Evolutionary conservation across 2,329 filamentous ascomycete species (phyloP).

Genomic region (Hypoxylon sp.): DNA sequence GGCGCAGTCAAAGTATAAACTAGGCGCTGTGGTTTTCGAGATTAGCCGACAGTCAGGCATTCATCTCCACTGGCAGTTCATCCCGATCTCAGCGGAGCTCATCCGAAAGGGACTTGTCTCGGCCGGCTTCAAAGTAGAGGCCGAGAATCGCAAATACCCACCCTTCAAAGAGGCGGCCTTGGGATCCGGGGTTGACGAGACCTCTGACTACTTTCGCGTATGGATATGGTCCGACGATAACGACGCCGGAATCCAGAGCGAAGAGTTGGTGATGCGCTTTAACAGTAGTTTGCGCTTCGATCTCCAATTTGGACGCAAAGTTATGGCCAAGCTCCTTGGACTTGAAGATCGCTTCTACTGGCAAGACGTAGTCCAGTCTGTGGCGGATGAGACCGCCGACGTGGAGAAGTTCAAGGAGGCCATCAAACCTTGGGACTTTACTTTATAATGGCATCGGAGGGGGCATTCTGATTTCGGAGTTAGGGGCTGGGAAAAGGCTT

Average conservation of each 20-base stretch:
- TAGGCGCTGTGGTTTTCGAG: constrained; percentile 91
- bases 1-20: constrained; percentile 59
- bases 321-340: constrained; percentile 85
- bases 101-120: constrained; percentile 80
- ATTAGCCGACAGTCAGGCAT: constrained; percentile 83
- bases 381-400: constrained; percentile 80
- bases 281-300: constrained; percentile 80
- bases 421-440: constrained; percentile 90
- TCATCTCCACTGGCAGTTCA: constrained; percentile 92
- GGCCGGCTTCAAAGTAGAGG: constrained; percentile 87
- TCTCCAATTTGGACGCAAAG: constrained; percentile 86
- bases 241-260: constrained; percentile 65
- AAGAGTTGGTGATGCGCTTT: constrained; percentile 77
- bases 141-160: constrained; percentile 73
- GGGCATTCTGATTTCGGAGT: constrained; percentile 20
- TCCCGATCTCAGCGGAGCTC: constrained; percentile 75
- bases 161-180: constrained; percentile 58
- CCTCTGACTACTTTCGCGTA: constrained; percentile 78
- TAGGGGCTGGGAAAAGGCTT: constrained; percentile 34
- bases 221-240: constrained; percentile 76
- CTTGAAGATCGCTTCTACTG: constrained; percentile 82
- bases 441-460: constrained; percentile 48
- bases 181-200: constrained; percentile 58
- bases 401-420: constrained; percentile 79
- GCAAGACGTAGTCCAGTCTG: constrained; percentile 81